These are phyloP conservation scores for Leccinum disarticulatum DNA, from an alignment of 768 basidiomycete genomes.

Conservation along the genomic window DNA sequence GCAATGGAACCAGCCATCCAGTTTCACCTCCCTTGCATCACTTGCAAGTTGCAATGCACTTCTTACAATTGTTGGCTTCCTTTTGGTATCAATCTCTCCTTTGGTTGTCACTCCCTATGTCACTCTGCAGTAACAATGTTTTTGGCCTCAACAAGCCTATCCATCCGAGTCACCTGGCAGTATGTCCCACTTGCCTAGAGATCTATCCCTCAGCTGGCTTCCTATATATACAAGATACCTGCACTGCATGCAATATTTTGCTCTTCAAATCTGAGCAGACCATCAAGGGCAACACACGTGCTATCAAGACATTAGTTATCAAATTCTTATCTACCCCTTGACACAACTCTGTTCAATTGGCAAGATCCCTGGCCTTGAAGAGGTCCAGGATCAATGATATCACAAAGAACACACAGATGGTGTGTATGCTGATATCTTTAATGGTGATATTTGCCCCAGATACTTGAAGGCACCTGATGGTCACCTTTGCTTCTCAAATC, in stretches of 20 bases:
- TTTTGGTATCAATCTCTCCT: no score
- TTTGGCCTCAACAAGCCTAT: neutral
- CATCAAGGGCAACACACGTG: neutral
- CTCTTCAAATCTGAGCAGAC: neutral
- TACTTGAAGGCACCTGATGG: neutral
- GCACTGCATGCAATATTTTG: neutral
- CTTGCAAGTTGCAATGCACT: no score
- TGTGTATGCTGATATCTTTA: neutral
- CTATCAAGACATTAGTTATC: neutral
- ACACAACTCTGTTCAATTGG: neutral
- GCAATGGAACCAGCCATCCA: no score
- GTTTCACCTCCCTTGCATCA: no score
- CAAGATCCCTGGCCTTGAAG: neutral
- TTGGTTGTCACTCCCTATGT: no score
- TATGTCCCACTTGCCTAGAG: neutral
- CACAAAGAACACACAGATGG: neutral
- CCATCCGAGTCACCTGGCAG: neutral
- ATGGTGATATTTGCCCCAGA: neutral
- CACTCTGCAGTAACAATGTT: neutral
- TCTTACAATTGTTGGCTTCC: no score
- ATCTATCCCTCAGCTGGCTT: neutral
- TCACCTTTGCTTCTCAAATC: no score
- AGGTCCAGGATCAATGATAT: neutral
- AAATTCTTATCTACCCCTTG: neutral
- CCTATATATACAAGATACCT: neutral